phyloP scores from a whole-genome alignment of 345 rosid species.

The Reutealis trisperma region DNA sequence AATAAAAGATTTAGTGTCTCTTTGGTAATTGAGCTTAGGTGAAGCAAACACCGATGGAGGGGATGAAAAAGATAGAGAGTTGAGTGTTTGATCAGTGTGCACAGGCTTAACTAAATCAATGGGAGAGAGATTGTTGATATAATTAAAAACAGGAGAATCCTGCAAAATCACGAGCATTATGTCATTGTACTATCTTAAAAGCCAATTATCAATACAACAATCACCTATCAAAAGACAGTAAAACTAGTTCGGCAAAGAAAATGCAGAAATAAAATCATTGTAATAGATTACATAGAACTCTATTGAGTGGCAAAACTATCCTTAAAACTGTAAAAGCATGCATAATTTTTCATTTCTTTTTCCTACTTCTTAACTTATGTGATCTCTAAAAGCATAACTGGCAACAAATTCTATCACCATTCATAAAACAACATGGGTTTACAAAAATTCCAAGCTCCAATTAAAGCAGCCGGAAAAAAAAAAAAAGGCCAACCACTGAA shows the following conservation, averaged over 20 bases:
- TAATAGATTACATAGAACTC: background rate
- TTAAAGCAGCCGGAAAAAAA: background rate
- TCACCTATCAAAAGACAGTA: background rate
- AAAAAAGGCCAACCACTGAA: background rate
- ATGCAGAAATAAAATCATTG: background rate
- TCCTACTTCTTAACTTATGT: background rate
- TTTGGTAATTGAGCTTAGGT: slow-evolving; percentile 38
- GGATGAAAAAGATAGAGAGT: slow-evolving; percentile 43
- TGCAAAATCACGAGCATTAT: slow-evolving; percentile 27
- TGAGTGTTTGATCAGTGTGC: slow-evolving; percentile 32
- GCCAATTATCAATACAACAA: background rate
- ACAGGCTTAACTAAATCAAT: slow-evolving; percentile 47
- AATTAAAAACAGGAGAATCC: slow-evolving; percentile 76
- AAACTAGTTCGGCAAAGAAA: background rate
- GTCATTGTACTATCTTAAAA: background rate
- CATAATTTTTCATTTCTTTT: background rate
- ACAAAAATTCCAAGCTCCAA: background rate
- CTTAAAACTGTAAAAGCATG: background rate
- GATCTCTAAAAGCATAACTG: background rate
- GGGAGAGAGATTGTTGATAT: slow-evolving; percentile 64
- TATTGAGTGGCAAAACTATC: background rate
- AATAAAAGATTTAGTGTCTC: slow-evolving; percentile 45
- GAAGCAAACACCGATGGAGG: slow-evolving; percentile 55
- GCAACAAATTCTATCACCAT: background rate
- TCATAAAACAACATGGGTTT: background rate